Conservation (phyloP, 2,329 filamentous ascomycete genomes). For the Apiospora koreana region DNA sequence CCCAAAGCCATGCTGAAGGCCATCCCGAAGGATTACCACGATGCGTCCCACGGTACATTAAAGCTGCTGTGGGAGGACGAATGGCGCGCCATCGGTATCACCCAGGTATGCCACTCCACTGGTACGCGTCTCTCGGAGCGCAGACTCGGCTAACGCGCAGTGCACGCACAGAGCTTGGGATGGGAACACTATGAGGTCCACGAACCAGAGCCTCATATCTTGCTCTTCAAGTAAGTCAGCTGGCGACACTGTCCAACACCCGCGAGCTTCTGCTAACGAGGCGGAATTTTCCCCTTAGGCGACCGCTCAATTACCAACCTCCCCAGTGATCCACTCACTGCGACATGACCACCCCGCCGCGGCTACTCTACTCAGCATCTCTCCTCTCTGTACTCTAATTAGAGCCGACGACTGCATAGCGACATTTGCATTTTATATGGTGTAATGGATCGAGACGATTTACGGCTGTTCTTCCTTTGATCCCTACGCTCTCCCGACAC, state of each 20-base stretch:
- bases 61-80: conserved; percentile 98
- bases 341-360: conserved; percentile 10
- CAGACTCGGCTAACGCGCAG: conserved; percentile 1
- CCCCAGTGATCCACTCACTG: conserved; percentile 49
- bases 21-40: conserved; percentile 94
- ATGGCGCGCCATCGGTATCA: conserved; percentile 96
- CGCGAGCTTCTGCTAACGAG: not conserved
- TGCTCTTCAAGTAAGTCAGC: conserved; percentile 88
- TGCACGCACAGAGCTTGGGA: conserved; percentile 75
- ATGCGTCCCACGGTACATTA: conserved; percentile 83
- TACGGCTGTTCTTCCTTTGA: conserved; percentile 23
- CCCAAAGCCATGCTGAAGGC: conserved; percentile 98
- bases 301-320: conserved; percentile 82
- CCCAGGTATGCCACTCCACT: conserved; percentile 68
- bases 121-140: not conserved
- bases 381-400: conserved; percentile 13
- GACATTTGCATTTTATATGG: conserved; percentile 33
- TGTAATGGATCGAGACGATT: conserved; percentile 31
- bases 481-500: not conserved
- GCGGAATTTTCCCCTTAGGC: conserved; percentile 47
- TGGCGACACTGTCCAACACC: not conserved
- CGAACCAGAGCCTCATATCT: conserved; percentile 96
- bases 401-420: conserved; percentile 33
- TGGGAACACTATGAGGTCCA: conserved; percentile 99
- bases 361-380: not conserved